Conservation (phyloP, 2,329 filamentous ascomycete genomes). For the Podosphaera xanthii region DNA sequence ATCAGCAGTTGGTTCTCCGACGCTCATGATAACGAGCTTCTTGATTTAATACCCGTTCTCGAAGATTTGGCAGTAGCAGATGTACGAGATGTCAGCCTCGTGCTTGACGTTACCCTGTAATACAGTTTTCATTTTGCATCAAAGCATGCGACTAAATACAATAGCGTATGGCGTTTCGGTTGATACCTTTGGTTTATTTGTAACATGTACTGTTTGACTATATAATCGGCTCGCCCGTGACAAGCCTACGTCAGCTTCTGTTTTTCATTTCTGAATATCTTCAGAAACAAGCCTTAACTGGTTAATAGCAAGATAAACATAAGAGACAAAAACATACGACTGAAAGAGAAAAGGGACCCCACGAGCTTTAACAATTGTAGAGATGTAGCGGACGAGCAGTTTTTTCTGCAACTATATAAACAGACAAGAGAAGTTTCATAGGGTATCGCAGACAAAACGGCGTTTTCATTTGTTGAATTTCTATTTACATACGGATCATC, state of each 20-base stretch:
- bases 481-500: neutral
- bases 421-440: neutral
- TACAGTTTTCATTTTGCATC: conserved; percentile 14
- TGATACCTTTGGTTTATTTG: conserved; percentile 18
- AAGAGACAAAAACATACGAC: neutral
- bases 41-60: conserved; percentile 92
- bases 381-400: neutral
- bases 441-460: neutral
- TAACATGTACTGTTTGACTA: conserved; percentile 20
- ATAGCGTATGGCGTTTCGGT: conserved; percentile 19
- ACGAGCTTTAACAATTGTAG: neutral
- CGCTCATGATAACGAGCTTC: conserved; percentile 93
- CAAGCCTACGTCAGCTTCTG: conserved; percentile 5
- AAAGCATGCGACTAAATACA: conserved; percentile 16
- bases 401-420: neutral
- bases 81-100: conserved; percentile 88
- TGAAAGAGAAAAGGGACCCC: neutral
- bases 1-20: conserved; percentile 99
- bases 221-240: conserved; percentile 15
- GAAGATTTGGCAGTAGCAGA: conserved; percentile 80
- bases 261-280: neutral
- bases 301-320: neutral
- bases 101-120: conserved; percentile 73
- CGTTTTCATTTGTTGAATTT: neutral
- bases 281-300: neutral